These are phyloP conservation scores for Ceratobasidium sp. DNA, from an alignment of 1,284 basidiomycete genomes.

Conservation along the genomic window DNA sequence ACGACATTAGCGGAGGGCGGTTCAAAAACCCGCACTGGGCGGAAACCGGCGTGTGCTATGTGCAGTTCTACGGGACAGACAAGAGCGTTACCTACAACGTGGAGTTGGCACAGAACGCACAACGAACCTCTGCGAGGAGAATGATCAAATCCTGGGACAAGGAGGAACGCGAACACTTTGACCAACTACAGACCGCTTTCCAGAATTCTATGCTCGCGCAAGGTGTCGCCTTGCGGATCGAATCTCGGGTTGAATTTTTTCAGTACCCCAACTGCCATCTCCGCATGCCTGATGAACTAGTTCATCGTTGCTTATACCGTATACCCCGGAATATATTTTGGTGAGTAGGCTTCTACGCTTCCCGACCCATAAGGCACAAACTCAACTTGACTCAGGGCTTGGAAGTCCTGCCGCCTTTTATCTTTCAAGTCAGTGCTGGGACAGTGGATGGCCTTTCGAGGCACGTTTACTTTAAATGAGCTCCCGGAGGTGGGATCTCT, in stretches of 20 bases:
- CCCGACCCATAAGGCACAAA: too few species aligned
- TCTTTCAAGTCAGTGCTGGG: background rate
- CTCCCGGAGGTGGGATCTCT: background rate
- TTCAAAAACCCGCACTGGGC: background rate
- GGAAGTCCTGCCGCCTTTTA: slow-evolving; percentile 1
- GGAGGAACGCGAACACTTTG: background rate
- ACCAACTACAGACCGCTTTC: background rate
- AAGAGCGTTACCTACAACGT: slow-evolving; percentile 16
- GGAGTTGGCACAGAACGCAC: slow-evolving; percentile 1
- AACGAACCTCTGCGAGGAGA: background rate
- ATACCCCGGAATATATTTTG: background rate
- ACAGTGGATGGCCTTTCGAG: slow-evolving; percentile 1
- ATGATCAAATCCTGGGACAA: background rate
- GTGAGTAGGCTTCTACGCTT: background rate
- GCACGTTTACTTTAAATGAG: background rate
- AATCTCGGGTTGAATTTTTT: background rate
- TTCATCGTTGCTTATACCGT: background rate
- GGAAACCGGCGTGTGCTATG: background rate
- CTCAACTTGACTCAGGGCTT: background rate
- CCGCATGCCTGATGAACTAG: background rate
- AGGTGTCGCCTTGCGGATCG: background rate
- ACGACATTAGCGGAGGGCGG: slow-evolving; percentile 4
- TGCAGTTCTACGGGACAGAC: slow-evolving; percentile 23
- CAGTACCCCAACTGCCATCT: background rate
- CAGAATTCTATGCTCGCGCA: background rate